These are phyloP conservation scores for Oryza nivara DNA, from an alignment of 176 grass and related monocot genomes.

Conservation along the genomic window DNA sequence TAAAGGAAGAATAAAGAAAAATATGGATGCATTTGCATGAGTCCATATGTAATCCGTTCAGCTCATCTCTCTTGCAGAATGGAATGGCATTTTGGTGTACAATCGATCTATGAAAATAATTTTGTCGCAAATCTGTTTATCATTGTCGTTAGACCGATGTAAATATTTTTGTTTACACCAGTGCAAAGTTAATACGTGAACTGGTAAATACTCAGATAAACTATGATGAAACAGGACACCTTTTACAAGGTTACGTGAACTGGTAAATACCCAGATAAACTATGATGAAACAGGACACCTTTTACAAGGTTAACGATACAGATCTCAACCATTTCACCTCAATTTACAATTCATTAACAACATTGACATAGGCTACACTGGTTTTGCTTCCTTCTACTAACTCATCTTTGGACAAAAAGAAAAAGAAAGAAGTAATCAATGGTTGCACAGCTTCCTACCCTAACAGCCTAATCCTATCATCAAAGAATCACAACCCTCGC, in stretches of 20 bases:
- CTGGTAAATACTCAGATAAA: background rate
- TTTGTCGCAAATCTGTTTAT: background rate
- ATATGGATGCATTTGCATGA: background rate
- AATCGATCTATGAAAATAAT: background rate
- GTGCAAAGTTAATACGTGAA: background rate
- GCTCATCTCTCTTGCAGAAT: background rate
- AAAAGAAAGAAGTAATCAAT: background rate
- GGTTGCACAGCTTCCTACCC: background rate
- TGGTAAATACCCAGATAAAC: background rate
- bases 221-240: background rate
- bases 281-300: background rate
- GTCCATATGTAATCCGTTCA: background rate
- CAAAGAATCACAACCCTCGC: background rate
- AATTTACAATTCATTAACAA: too few species aligned
- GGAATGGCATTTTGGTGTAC: background rate
- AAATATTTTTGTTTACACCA: background rate
- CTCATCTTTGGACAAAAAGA: background rate
- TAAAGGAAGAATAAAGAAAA: slow-evolving; percentile 28
- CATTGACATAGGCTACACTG: too few species aligned
- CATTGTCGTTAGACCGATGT: background rate
- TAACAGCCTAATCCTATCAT: background rate
- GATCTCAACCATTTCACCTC: background rate
- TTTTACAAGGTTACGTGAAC: background rate
- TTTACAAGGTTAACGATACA: background rate
- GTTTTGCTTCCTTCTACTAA: background rate